phyloP scores from a whole-genome alignment of 2,329 filamentous ascomycete genomes.

The Colletotrichum kahawae region DNA sequence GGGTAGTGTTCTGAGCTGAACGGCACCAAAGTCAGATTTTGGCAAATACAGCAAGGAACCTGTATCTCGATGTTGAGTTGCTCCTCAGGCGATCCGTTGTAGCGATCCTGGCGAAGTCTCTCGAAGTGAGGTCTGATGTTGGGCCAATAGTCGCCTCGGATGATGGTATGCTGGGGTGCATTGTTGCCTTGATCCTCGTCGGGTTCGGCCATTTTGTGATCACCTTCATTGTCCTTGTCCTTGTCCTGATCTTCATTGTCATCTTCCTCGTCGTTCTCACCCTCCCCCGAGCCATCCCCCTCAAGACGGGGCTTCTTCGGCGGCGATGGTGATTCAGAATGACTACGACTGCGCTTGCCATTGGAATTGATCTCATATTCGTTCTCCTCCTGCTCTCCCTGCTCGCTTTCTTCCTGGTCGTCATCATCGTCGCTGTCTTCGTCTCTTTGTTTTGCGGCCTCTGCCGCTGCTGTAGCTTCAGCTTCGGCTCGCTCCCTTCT shows the following conservation, averaged over 20 bases:
- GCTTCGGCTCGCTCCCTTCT: neutral
- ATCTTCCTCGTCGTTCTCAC: neutral
- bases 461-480: neutral
- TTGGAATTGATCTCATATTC: neutral
- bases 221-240: neutral
- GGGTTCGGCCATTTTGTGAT: neutral
- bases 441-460: neutral
- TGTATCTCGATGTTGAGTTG: neutral
- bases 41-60: neutral
- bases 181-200: neutral
- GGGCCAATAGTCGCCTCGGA: neutral
- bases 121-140: neutral
- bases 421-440: neutral
- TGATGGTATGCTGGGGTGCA: neutral
- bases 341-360: neutral
- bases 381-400: neutral
- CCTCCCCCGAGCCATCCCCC: neutral
- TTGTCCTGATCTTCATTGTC: neutral
- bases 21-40: neutral
- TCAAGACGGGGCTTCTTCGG: neutral
- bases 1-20: neutral
- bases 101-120: neutral
- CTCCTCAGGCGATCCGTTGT: neutral
- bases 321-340: neutral
- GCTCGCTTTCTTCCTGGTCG: neutral